Evolutionary conservation across 331 rosid species (phyloP).

Genomic region (Telfairia occidentalis): DNA sequence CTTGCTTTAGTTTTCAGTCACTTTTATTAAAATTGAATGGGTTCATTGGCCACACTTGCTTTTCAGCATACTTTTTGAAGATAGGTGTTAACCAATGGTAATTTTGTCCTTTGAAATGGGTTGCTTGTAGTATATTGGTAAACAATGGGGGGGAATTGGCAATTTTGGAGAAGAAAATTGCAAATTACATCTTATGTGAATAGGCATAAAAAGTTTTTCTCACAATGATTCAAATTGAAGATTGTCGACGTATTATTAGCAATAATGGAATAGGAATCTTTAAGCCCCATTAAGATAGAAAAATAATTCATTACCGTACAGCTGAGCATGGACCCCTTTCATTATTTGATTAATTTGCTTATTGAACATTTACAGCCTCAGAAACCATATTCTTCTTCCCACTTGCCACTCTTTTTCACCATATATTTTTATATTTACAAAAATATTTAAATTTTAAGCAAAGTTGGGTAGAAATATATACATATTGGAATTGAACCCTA

Average conservation of each 20-base stretch:
- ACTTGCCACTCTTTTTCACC: not conserved
- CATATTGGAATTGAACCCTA: not conserved
- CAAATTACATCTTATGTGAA: too few relatives aligned
- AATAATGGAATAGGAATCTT: constrained; percentile 2
- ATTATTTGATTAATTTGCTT: not conserved
- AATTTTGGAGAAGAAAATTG: not conserved
- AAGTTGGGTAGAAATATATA: not conserved
- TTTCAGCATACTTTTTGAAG: not conserved
- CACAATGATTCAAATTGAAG: not conserved
- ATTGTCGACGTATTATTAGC: not conserved
- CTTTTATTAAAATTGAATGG: not conserved
- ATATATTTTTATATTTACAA: not conserved
- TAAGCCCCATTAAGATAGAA: not conserved
- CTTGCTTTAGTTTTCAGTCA: not conserved
- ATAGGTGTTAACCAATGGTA: not conserved
- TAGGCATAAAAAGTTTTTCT: too few relatives aligned
- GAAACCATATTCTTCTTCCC: not conserved
- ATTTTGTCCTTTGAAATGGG: not conserved
- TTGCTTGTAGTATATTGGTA: not conserved
- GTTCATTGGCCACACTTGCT: not conserved
- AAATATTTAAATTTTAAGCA: not conserved
- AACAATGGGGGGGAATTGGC: not conserved
- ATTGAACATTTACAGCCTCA: constrained; percentile 3
- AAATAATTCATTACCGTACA: not conserved
- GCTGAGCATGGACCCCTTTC: constrained; percentile 8